Evolutionary conservation across 345 rosid genomes (phyloP).

Genomic region (Theobroma cacao): DNA sequence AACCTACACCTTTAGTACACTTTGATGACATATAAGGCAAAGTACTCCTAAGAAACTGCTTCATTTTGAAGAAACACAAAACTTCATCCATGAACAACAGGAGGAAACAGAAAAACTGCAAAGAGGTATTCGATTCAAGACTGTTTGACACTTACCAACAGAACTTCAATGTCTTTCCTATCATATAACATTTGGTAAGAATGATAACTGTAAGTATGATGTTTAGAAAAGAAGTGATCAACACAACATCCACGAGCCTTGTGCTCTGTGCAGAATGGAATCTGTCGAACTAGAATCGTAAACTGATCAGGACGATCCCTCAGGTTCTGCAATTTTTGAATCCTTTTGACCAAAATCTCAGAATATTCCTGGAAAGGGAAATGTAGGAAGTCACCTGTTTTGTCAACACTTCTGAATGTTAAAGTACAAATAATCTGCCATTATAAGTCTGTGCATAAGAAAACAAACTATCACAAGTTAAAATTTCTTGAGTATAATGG

Average conservation of each 20-base stretch:
- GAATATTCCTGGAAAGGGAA: constrained; percentile 66
- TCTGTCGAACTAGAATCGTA: constrained; percentile 67
- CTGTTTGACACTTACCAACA: constrained; percentile 48
- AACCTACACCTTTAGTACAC: too few species aligned
- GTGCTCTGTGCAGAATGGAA: constrained; percentile 68
- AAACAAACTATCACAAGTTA: background rate
- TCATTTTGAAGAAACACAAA: background rate
- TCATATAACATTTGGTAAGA: constrained; percentile 71
- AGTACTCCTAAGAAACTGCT: background rate
- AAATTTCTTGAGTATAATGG: background rate
- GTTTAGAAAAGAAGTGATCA: constrained; percentile 77
- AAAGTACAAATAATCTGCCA: constrained; percentile 16
- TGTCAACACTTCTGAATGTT: constrained; percentile 19
- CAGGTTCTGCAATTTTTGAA: constrained; percentile 47
- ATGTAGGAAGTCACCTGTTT: constrained; percentile 34
- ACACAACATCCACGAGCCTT: constrained; percentile 55
- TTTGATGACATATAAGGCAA: background rate
- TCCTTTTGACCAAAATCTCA: constrained; percentile 58
- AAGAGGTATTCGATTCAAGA: background rate
- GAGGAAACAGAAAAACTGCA: background rate
- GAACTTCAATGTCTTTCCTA: constrained; percentile 53
- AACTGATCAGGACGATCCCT: constrained; percentile 76
- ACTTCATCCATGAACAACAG: background rate
- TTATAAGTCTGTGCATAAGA: background rate
- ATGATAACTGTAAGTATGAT: constrained; percentile 56